Evolutionary conservation across 768 basidiomycete species (phyloP), one percentile per base, ranked within the genome.

Genomic region (Termitomyces sp.): DNA sequence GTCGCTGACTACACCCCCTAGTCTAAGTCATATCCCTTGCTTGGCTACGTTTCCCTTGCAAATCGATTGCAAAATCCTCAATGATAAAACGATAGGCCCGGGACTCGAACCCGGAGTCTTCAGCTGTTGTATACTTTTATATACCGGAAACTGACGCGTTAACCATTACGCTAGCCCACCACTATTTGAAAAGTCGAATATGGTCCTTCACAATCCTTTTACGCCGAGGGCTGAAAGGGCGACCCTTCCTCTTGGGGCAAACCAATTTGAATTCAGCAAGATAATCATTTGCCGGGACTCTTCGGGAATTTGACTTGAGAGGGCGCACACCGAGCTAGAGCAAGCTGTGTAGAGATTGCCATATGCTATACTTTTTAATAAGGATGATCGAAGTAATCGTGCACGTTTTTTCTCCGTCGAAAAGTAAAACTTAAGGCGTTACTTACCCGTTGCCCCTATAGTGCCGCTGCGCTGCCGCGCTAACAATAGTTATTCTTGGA

Each of bases 21-120:
- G n/a, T n/a, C n/a, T n/a, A n/a, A n/a, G n/a, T n/a, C n/a, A n/a
- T n/a, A n/a, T n/a, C n/a, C n/a, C n/a, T n/a, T n/a, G n/a, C n/a
- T n/a, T n/a, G n/a, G n/a, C n/a, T n/a, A n/a, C n/a, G n/a, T n/a
- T n/a, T n/a, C n/a, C n/a, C n/a, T n/a, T n/a, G n/a, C n/a, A n/a
- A n/a, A n/a, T n/a, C n/a, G n/a, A n/a, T n/a, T n/a, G n/a, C n/a
- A n/a, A n/a, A n/a, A n/a, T n/a, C n/a, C n/a, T n/a, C n/a, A n/a
- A n/a, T n/a, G n/a, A n/a, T n/a, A 57, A 62, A 54, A 54, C 59
- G 62, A 61, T 54, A 59, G 63, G 59, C 61, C 62, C 54, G 59
- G 58, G 57, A 63, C 61, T 72, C 73, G 74, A 73, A 73, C 72
- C 72, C 73, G 73, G 62, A 61, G 57, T 61, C 62, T 61, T 54